Evolutionary conservation across 225 moss, liverwort and hornwort genomes (phyloP), one percentile per base, ranked within the genome.

Genomic region (Neckera pumila): DNA sequence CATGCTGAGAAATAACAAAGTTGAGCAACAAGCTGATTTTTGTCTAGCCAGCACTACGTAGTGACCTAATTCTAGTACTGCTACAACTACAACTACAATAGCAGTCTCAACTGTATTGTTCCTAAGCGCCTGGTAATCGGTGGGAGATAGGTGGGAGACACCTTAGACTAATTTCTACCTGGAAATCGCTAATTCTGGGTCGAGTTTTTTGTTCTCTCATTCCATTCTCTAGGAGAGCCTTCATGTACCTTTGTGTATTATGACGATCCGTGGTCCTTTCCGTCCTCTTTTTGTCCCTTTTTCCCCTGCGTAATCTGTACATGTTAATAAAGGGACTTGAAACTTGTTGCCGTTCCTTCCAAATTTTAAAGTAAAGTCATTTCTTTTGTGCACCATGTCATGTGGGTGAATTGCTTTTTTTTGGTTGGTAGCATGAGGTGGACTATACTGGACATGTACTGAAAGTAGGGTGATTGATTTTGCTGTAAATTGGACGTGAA

Each of bases 251-350:
- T 49, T 54, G 10, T 75, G 86, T 89, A 83, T 57, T 79, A 25
- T 78, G 56, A 75, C 67, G 65, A 79, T 66, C 59, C 74, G 65
- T 88, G 51, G 69, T 61, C 49, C 73, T 4, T 16, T n/a, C 67
- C 23, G 30, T 14, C 19, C 65, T 16, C 16, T 6, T 51, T 54
- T 57, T 56, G 16, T 17, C 3, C 12, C 23, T 10, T 71, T 61
- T 28, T 2, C 36, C 21, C 45, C 36, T n/a, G 74, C 87, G 80
- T 87, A 86, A 87, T 71, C 43, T 89, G 91, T 91, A 91, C 74
- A 87, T 76, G 80, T 89, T 45, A 89, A 91, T 89, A 89, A 91
- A 91, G 87, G 89, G 89, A 59, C 85, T 72, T 78, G 78, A 59
- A 56, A 74, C 74, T 60, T 18, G 34, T 62, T 20, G 78, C 78